Evolutionary conservation across 306 rosid species (phyloP), one percentile per base, ranked within the genome.

Genomic region (Sicyos edulis): DNA sequence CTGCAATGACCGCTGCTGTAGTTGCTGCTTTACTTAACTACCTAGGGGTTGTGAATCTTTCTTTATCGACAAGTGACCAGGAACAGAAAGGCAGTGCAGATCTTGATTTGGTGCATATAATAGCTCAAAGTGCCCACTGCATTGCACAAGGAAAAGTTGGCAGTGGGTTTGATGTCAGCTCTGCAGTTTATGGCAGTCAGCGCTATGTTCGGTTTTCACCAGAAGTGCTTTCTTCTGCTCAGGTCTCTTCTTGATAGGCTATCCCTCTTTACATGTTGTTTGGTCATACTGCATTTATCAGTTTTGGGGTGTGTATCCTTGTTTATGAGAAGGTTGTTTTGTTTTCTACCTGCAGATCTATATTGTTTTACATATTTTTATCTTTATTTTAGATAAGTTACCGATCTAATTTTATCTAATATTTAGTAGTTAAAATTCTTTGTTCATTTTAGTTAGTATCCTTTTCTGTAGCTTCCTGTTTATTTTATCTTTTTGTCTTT

Each of bases 151-250:
- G 99, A 71, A 93, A 93, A 85, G 95, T 93, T 75, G 99, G 99
- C 68, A 91, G 99, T 74, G 99, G 99, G 68, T 93, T 91, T 87
- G 99, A 93, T 82, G 96, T 93, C 79, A 89, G 95, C 77, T 91
- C 99, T 80, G 99, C 97, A 13, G 97, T 91, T 77, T 91, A 88
- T 86, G 99, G 99, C n/a, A 91, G 99, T 83, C 99, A 93, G 16
- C 91, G 95, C 45, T 93, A 93, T 80, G 91, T 88, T 78, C 96
- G 99, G 58, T 93, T 93, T 87, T 93, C 99, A 40, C 97, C 99
- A 9, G 92, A 88, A 83, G 95, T 91, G 77, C 85, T 93, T 74
- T 88, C 96, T 67, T 82, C 89, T 73, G 78, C 96, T 78, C 95
- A 91, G 97, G 99, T 93, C 47, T 77, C 66, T 59, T 75, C 63